Evolutionary conservation across 768 basidiomycete genomes (phyloP), one percentile per base, ranked within the genome.

Genomic region (Crepidotus variabilis): DNA sequence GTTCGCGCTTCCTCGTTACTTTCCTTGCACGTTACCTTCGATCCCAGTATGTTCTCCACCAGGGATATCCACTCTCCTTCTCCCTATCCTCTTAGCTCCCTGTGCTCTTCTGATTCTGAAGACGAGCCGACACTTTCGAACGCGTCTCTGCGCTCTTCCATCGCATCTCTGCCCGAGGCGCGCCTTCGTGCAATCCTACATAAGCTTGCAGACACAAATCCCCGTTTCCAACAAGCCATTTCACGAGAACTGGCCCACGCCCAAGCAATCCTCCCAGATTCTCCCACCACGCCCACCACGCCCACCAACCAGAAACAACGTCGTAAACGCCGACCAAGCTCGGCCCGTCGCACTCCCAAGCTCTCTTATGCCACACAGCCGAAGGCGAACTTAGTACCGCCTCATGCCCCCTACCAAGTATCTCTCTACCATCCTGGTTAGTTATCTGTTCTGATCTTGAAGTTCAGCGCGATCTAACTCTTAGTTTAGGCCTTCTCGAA

Each of bases 341-440:
- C 56, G 43, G 36, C 35, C 2, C 61, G 56, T 18, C 61, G 51
- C 32, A 63, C 61, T 28, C 34, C 49, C 50, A 59, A 64, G 52
- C 58, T 56, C 22, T 52, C 57, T 20, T 47, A 28, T 28, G 28
- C 59, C 22, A 54, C 56, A 48, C 47, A 57, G 11, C 60, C 57
- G 14, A 54, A 36, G 24, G 33, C 54, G 32, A 46, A 32, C 2
- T 18, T 32, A 21, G 10, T 36, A 33, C 51, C 23, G 43, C 43
- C n/a, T 32, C 51, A 34, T 16, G 14, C 33, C 13, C 28, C 46
- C 0, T 28, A 32, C 20, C 50, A 58, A 24, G 59, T 55, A n/a
- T 67, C 62, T 49, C 51, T 58, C 52, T 77, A 73, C 57, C 77
- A 78, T 61, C 72, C 77, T 50, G 77, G 77, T 77, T 47, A 51